Evolutionary conservation across 345 rosid species (phyloP).

Genomic region (Chamaenerion angustifolium): DNA sequence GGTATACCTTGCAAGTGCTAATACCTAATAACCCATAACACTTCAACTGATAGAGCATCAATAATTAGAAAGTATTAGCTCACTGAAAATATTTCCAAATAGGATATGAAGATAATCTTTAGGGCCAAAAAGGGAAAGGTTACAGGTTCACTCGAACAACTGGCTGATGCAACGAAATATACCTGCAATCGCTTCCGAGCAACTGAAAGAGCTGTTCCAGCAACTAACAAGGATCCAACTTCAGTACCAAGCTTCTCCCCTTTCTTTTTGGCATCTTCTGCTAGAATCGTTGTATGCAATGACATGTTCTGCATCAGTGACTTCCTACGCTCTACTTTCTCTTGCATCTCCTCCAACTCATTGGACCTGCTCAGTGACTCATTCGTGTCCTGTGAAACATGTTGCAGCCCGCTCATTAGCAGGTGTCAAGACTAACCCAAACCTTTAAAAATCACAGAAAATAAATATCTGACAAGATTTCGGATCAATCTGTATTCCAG

Average conservation of each 20-base stretch:
- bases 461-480: background rate
- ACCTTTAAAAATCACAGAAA: slow-evolving; percentile 20
- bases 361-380: slow-evolving; percentile 58
- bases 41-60: too few species aligned
- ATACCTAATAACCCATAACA: too few species aligned
- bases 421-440: slow-evolving; percentile 39
- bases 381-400: slow-evolving; percentile 57
- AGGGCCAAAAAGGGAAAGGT: background rate
- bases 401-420: slow-evolving; percentile 64
- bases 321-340: slow-evolving; percentile 51
- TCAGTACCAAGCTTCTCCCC: slow-evolving; percentile 61
- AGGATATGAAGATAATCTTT: background rate
- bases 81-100: too few species aligned
- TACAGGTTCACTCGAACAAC: background rate
- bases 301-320: slow-evolving; percentile 32
- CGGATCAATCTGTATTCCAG: too few species aligned
- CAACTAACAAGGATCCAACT: slow-evolving; percentile 56
- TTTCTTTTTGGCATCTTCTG: slow-evolving; percentile 40
- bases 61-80: too few species aligned
- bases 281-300: slow-evolving; percentile 23
- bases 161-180: slow-evolving; percentile 1
- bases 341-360: slow-evolving; percentile 74
- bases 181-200: slow-evolving; percentile 60
- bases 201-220: slow-evolving; percentile 59
- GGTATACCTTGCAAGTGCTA: too few species aligned